Percentiles rank a stretch among this genome's conserved stretches.
phyloP scores from a whole-genome alignment of 2,329 filamentous ascomycete genomes.

The Sporothrix pseudoabietina region DNA sequence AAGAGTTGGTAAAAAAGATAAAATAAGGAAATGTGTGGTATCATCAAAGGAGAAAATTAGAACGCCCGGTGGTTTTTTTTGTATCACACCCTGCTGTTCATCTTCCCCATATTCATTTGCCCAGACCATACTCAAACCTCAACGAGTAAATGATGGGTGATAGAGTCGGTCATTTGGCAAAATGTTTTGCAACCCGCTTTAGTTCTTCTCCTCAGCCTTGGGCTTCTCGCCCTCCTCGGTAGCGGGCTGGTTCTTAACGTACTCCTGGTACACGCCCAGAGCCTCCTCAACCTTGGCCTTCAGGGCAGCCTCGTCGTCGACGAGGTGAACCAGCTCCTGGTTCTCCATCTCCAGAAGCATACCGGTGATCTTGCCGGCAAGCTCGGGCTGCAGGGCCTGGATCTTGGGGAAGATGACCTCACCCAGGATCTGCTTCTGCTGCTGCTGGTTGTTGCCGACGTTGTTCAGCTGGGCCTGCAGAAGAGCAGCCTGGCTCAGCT shows the following conservation, averaged over 20 bases:
- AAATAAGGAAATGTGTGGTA: constrained; percentile 37
- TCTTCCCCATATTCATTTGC: constrained; percentile 21
- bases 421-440: constrained; percentile 98
- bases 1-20: constrained; percentile 30
- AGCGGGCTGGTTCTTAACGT: constrained; percentile 78
- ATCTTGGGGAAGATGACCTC: constrained; percentile 99
- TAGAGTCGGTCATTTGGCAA: constrained; percentile 1
- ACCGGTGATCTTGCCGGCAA: constrained; percentile 98
- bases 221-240: constrained; percentile 48
- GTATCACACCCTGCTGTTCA: background rate
- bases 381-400: constrained; percentile 85
- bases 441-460: constrained; percentile 57
- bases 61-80: background rate
- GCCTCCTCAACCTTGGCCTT: constrained; percentile 97
- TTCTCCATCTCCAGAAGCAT: constrained; percentile 99
- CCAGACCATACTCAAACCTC: background rate
- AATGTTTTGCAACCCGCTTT: constrained; percentile 26
- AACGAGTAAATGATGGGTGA: background rate
- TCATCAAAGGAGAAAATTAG: constrained; percentile 32
- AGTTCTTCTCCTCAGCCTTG: constrained; percentile 50
- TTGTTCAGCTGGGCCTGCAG: constrained; percentile 61
- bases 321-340: constrained; percentile 87
- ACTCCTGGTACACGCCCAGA: constrained; percentile 96
- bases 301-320: constrained; percentile 85
- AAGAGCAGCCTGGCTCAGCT: constrained; percentile 48